Evolutionary conservation across 192 early-diverging fungal species (phyloP).

Genomic region (Coemansia sp.): DNA sequence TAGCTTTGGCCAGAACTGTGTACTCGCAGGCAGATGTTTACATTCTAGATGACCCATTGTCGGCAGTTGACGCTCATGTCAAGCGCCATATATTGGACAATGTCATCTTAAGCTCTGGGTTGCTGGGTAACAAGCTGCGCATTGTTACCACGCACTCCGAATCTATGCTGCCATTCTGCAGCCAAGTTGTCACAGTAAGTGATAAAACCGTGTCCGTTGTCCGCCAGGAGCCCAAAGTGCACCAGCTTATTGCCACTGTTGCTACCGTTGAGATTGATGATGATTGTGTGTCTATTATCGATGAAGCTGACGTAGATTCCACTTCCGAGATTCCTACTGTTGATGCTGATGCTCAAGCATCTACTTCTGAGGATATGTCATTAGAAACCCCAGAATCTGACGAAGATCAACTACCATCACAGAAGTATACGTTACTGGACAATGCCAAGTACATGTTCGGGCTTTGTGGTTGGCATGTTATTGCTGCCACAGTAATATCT

Average conservation of each 20-base stretch:
- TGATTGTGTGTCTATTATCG: neutral
- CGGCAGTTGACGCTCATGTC: constrained; percentile 5
- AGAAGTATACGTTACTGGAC: neutral
- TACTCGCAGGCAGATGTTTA: constrained; percentile 24
- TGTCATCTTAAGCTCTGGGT: constrained; percentile 14
- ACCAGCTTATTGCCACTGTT: neutral
- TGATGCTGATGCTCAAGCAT: neutral
- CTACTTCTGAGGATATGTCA: neutral
- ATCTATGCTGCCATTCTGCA: constrained; percentile 7
- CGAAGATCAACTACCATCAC: too few relatives aligned
- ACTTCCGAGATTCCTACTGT: neutral
- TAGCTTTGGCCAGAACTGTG: constrained; percentile 22
- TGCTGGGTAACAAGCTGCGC: constrained; percentile 7
- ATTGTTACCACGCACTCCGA: neutral
- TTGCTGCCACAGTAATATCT: neutral
- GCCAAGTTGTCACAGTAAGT: neutral
- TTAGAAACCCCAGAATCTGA: neutral
- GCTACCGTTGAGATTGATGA: neutral
- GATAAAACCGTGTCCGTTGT: neutral
- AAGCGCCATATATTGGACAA: constrained; percentile 18
- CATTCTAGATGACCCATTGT: neutral
- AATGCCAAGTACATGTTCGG: neutral
- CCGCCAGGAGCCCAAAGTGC: neutral
- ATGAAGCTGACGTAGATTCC: neutral
- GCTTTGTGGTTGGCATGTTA: neutral